phyloP scores from a whole-genome alignment of 352 stramenopile genomes.

The Phytophthora brassicae region DNA sequence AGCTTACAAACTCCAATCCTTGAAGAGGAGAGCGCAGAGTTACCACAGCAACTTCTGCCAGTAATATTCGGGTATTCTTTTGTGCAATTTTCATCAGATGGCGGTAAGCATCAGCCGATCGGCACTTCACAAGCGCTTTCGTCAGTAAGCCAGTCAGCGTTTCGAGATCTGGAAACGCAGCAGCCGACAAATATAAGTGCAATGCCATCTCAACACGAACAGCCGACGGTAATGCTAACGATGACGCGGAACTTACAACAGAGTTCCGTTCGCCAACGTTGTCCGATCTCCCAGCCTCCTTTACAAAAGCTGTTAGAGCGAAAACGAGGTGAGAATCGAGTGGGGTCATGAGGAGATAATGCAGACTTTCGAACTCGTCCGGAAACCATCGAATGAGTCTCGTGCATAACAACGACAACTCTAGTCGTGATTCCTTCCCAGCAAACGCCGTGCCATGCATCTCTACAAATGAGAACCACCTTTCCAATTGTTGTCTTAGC shows the following conservation, averaged over 20 bases:
- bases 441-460: conserved; percentile 23
- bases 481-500: conserved; percentile 42
- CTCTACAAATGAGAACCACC: conserved; percentile 44
- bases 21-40: conserved; percentile 29
- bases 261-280: not conserved
- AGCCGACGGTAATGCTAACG: conserved; percentile 14
- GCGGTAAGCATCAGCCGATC: conserved; percentile 29
- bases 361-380: conserved; percentile 32
- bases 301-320: conserved; percentile 36
- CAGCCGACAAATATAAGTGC: conserved; percentile 33
- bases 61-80: conserved; percentile 28
- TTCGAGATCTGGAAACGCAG: conserved; percentile 38
- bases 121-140: conserved; percentile 45
- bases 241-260: conserved; percentile 10
- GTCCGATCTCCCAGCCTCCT: conserved; percentile 23
- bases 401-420: conserved; percentile 41
- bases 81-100: conserved; percentile 30
- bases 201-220: conserved; percentile 43
- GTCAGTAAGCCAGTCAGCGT: conserved; percentile 32
- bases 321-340: conserved; percentile 39
- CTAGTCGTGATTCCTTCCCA: conserved; percentile 45
- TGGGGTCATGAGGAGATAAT: conserved; percentile 28
- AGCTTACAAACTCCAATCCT: conserved; percentile 33
- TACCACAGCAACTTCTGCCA: conserved; percentile 20
- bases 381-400: conserved; percentile 53